phyloP scores from a whole-genome alignment of 140 eudicot genomes.

The Cichorium intybus region DNA sequence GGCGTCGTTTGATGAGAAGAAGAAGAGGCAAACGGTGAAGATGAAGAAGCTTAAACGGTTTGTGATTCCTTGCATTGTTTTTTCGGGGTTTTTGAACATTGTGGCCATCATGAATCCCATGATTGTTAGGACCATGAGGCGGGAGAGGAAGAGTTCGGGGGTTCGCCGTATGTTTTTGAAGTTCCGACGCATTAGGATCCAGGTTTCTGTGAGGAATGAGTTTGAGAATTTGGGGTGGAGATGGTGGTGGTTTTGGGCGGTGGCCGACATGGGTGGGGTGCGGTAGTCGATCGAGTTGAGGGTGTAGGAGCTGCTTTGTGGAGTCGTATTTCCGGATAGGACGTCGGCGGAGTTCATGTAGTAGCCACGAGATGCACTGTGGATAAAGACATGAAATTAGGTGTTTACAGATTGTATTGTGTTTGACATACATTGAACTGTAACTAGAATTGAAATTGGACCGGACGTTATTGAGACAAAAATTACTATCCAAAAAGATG shows the following conservation, averaged over 20 bases:
- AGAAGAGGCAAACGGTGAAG: conserved; percentile 71
- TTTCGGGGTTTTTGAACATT: conserved; percentile 48
- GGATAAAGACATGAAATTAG: neutral
- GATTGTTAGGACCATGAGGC: conserved; percentile 56
- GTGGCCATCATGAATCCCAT: conserved; percentile 83
- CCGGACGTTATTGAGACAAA: too few species aligned
- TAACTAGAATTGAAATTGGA: too few species aligned
- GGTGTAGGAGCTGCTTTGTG: conserved; percentile 59
- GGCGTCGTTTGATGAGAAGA: conserved; percentile 78
- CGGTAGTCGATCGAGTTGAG: conserved; percentile 60
- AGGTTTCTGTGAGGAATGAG: conserved; percentile 55
- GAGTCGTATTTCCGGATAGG: conserved; percentile 46
- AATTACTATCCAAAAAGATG: too few species aligned
- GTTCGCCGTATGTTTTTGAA: conserved; percentile 64
- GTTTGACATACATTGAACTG: too few species aligned
- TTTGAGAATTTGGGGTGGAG: conserved; percentile 56
- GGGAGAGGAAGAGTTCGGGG: conserved; percentile 69
- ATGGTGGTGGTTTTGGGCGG: conserved; percentile 23
- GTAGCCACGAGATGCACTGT: conserved; percentile 50
- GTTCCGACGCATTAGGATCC: conserved; percentile 65
- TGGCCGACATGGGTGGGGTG: conserved; percentile 38
- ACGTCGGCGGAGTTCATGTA: conserved; percentile 51
- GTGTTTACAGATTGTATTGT: neutral
- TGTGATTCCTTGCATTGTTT: conserved; percentile 52
- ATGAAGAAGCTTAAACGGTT: conserved; percentile 68